Evolutionary conservation across 805 yeast species (phyloP).

Genomic region (Sugiyamaella americana): DNA sequence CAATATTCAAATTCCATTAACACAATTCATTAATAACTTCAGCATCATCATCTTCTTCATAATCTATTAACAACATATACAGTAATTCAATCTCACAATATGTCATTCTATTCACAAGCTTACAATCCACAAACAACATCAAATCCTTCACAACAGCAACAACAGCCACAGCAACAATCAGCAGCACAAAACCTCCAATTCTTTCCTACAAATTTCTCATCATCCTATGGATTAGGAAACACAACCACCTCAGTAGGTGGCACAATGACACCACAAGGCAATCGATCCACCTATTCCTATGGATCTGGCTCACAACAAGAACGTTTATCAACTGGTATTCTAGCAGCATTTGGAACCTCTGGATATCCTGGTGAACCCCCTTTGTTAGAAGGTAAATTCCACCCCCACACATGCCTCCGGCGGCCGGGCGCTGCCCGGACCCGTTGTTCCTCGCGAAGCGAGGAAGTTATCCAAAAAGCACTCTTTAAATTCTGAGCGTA

Average conservation of each 20-base stretch:
- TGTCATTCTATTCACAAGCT: slow-evolving; percentile 19
- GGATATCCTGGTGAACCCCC: slow-evolving; percentile 97
- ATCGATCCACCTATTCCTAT: slow-evolving; percentile 14
- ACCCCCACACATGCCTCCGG: neutral
- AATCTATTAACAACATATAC: too few relatives aligned
- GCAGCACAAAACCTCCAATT: slow-evolving; percentile 17
- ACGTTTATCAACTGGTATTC: slow-evolving; percentile 61
- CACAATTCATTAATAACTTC: too few relatives aligned
- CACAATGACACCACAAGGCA: slow-evolving; percentile 18
- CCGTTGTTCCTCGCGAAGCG: too few relatives aligned
- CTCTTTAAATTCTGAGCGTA: too few relatives aligned
- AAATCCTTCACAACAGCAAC: neutral
- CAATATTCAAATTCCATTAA: too few relatives aligned
- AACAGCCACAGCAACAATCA: slow-evolving; percentile 11
- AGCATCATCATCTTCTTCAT: too few relatives aligned
- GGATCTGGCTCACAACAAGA: slow-evolving; percentile 23
- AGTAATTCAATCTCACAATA: too few relatives aligned
- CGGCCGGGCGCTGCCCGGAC: too few relatives aligned
- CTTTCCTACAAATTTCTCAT: slow-evolving; percentile 19
- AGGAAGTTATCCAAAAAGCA: too few relatives aligned
- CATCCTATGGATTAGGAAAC: slow-evolving; percentile 10
- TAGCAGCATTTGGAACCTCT: slow-evolving; percentile 87
- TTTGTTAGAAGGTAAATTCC: slow-evolving; percentile 50
- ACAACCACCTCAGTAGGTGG: slow-evolving; percentile 12
- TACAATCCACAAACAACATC: too few relatives aligned